Conservation (phyloP, 2,329 filamentous ascomycete species). For the Coniochaeta sp. region DNA sequence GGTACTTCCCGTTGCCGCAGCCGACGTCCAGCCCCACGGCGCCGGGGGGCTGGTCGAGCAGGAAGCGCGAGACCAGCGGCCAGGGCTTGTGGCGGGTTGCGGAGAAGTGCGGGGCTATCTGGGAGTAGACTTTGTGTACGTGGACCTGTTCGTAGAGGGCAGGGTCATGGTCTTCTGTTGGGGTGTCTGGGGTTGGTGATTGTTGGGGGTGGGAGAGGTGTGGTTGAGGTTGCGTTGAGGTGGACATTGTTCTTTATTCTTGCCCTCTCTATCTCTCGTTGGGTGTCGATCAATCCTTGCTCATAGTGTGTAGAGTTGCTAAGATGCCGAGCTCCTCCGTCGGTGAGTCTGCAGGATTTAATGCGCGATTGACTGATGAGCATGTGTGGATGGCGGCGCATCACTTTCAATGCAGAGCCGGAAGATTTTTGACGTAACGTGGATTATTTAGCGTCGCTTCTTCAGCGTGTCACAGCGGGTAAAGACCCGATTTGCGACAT, state of each 20-base stretch:
- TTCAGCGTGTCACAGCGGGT: background rate
- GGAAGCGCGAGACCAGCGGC: constrained; percentile 81
- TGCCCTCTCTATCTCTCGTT: no score
- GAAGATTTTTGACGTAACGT: background rate
- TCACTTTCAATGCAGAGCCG: background rate
- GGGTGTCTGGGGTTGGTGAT: background rate
- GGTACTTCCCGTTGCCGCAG: constrained; percentile 95
- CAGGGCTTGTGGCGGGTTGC: constrained; percentile 77
- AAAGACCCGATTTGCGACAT: background rate
- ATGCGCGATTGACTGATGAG: background rate
- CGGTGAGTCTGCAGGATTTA: background rate
- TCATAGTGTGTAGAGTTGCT: no score
- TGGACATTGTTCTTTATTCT: background rate
- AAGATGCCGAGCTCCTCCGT: background rate
- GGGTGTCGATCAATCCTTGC: no score
- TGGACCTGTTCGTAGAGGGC: constrained; percentile 69
- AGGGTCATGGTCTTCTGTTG: background rate
- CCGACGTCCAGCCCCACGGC: constrained; percentile 84
- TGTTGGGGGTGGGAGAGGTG: background rate
- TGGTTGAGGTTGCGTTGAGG: background rate
- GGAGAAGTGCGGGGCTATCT: constrained; percentile 79
- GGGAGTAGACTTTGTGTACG: constrained; percentile 87
- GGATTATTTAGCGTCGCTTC: background rate
- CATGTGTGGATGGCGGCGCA: background rate
- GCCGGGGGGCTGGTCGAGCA: constrained; percentile 57